These are phyloP conservation scores for Dendrocalamus latiflorus DNA, from an alignment of 202 grass and related monocot species.

Conservation along the genomic window DNA sequence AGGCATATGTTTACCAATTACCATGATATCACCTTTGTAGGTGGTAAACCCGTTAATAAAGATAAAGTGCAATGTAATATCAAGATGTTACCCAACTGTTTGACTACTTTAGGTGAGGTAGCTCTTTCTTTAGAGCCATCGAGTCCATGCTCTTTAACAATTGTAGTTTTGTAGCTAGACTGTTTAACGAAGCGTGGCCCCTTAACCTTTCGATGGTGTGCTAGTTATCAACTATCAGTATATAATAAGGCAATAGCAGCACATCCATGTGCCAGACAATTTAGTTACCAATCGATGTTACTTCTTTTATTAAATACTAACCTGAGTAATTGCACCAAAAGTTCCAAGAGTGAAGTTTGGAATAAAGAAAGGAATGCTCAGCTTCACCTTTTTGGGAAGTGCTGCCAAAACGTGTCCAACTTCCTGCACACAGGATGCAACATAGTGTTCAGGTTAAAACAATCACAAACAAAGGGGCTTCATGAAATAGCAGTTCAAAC, in stretches of 20 bases:
- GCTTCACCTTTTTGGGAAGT: conserved; percentile 81
- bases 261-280: not conserved
- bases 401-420: conserved; percentile 92
- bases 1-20: not conserved
- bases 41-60: not conserved
- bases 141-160: too few species aligned
- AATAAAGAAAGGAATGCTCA: conserved; percentile 95
- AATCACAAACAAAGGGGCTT: not conserved
- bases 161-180: too few species aligned
- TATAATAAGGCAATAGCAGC: not conserved
- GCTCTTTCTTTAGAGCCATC: too few species aligned
- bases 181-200: too few species aligned
- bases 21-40: not conserved
- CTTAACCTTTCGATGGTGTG: too few species aligned
- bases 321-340: conserved; percentile 98
- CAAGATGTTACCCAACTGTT: conserved; percentile 4
- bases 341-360: conserved; percentile 90
- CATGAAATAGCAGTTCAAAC: conserved; percentile 3
- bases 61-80: not conserved
- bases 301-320: conserved; percentile 29
- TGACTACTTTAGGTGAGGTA: too few species aligned
- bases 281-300: too few species aligned
- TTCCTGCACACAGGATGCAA: conserved; percentile 56
- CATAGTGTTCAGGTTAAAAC: not conserved
- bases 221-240: conserved; percentile 8